Evolutionary conservation across 1,284 basidiomycete species (phyloP), one percentile per base, ranked within the genome.

Genomic region (Apiotrichum montevideense): DNA sequence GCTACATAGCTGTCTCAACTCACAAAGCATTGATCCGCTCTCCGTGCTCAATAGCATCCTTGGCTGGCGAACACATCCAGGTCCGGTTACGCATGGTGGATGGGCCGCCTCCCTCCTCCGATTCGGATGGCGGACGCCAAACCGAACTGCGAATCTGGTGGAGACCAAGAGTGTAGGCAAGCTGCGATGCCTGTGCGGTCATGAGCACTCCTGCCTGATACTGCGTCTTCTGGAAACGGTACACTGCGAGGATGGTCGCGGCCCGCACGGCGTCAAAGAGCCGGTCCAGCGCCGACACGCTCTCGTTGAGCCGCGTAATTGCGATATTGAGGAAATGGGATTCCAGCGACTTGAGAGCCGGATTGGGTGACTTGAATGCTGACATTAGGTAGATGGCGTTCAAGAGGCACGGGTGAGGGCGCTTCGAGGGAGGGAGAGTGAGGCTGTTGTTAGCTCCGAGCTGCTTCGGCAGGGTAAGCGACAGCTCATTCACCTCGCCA

Each of bases 21-120:
- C 46, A 74, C 69, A 74, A 73, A 13, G 67, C 63, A 62, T 66
- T 68, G 50, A 74, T 73, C n/a, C 72, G 51, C 55, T 73, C 72
- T 6, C 68, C 72, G 8, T 67, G 64, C 47, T 71, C 71, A 42
- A 70, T 56, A 0, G 70, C 46, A 58, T 74, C 72, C 15, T 51
- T 44, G 0, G 72, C 63, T 9, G 69, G 70, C 2, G 62, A 59
- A 4, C 73, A 32, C 5, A 68, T 51, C 44, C 59, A 73, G 8
- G 56, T 44, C 32, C 67, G 54, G 44, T 66, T 63, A 9, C 72
- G 56, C 68, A 72, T 68, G 35, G 71, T 11, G 6, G 53, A 1
- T 63, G 58, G 2, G 55, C 54, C 9, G 67, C 37, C 8, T 54
- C 44, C 7, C n/a, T 9, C 29, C 15, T 45, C 35, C 14, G 33